Conservation (phyloP, 2,329 filamentous ascomycete genomes). For the Neonectria punicea region DNA sequence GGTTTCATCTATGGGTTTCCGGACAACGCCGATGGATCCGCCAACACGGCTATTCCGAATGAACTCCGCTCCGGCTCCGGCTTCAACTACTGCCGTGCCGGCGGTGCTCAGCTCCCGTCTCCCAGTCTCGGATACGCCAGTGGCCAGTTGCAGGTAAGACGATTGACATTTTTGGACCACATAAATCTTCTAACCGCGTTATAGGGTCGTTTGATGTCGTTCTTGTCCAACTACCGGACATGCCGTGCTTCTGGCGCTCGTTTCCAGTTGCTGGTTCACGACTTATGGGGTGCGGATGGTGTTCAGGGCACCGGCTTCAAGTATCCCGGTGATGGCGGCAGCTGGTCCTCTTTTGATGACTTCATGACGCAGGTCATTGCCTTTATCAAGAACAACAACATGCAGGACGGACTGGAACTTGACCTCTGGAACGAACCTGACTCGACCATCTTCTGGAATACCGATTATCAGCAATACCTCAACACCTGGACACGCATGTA, state of each 20-base stretch:
- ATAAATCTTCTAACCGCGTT: neutral
- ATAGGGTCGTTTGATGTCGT: slow-evolving; percentile 4
- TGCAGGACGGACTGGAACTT: slow-evolving; percentile 1
- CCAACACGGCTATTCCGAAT: slow-evolving; percentile 5
- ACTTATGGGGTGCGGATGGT: slow-evolving; percentile 9
- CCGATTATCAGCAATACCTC: slow-evolving; percentile 5
- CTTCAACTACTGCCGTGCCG: slow-evolving; percentile 13
- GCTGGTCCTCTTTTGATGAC: slow-evolving; percentile 1
- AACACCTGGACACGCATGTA: slow-evolving; percentile 7
- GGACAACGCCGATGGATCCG: slow-evolving; percentile 3
- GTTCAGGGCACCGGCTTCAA: neutral
- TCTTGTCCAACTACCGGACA: slow-evolving; percentile 9
- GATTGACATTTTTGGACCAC: neutral
- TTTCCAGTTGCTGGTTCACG: slow-evolving; percentile 7
- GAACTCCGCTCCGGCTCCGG: neutral
- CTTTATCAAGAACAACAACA: slow-evolving; percentile 5
- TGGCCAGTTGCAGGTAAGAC: neutral
- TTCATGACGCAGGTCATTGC: slow-evolving; percentile 7
- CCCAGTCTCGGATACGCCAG: neutral
- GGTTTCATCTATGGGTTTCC: slow-evolving; percentile 12
- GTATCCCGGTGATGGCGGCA: slow-evolving; percentile 3
- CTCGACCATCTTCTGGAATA: slow-evolving; percentile 6
- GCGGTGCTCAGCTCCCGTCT: slow-evolving; percentile 1
- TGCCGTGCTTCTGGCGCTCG: neutral
- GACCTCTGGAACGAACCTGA: slow-evolving; percentile 14